These are phyloP conservation scores for Aphanomyces invadans DNA, from an alignment of 352 stramenopile species.

Conservation along the genomic window DNA sequence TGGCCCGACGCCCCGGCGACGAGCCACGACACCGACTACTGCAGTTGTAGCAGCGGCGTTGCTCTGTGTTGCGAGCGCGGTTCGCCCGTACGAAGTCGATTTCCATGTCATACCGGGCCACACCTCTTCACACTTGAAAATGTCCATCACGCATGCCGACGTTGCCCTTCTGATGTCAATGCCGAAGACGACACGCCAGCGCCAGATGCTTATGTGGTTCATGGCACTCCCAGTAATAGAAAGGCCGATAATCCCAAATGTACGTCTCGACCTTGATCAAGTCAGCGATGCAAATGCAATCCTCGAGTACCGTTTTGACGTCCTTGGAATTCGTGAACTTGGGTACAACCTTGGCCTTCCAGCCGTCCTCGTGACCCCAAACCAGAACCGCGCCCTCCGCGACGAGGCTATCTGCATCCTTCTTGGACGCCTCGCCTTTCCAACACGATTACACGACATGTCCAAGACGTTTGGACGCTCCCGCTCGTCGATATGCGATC, in stretches of 20 bases:
- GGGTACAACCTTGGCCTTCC: not conserved
- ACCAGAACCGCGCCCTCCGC: not conserved
- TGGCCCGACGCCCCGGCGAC: too few relatives aligned
- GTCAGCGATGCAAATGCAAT: not conserved
- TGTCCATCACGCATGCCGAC: not conserved
- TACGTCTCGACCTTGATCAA: not conserved
- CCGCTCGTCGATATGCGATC: not conserved
- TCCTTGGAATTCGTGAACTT: not conserved
- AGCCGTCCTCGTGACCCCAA: not conserved
- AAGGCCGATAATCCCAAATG: not conserved
- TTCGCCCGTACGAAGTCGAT: too few relatives aligned
- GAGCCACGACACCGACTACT: too few relatives aligned
- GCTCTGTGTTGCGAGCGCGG: too few relatives aligned
- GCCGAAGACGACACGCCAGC: not conserved
- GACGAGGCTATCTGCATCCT: constrained; percentile 24
- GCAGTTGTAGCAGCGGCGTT: too few relatives aligned
- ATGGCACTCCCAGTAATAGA: not conserved
- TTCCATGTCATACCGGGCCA: too few relatives aligned
- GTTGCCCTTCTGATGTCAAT: not conserved
- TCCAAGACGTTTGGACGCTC: constrained; percentile 21
- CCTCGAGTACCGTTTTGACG: not conserved
- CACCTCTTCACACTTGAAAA: too few relatives aligned
- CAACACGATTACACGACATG: constrained; percentile 14
- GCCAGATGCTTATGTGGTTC: not conserved
- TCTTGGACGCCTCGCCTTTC: constrained; percentile 18